Evolutionary conservation across 2,329 filamentous ascomycete species (phyloP).

Genomic region (Calonectria multiphialidica): DNA sequence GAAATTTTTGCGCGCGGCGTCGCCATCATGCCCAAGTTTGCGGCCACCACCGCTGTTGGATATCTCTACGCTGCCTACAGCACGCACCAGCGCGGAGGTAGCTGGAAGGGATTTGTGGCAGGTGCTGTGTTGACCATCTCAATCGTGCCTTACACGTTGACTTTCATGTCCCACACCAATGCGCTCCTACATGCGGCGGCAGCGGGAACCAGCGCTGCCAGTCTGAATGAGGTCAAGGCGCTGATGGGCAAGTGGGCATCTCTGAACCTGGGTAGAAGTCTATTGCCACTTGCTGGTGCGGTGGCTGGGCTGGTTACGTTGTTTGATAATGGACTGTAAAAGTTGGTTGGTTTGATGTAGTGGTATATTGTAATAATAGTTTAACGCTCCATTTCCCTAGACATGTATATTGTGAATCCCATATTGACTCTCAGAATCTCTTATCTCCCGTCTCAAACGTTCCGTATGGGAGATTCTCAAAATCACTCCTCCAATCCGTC

Average conservation of each 20-base stretch:
- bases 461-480: neutral
- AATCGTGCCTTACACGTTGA: slow-evolving; percentile 56
- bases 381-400: neutral
- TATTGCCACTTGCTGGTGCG: slow-evolving; percentile 47
- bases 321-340: slow-evolving; percentile 30
- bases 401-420: neutral
- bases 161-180: slow-evolving; percentile 53
- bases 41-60: slow-evolving; percentile 45
- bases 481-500: slow-evolving; percentile 17
- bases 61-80: slow-evolving; percentile 54
- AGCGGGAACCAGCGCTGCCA: slow-evolving; percentile 30
- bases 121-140: slow-evolving; percentile 49
- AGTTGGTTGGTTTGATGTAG: neutral
- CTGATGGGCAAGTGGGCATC: slow-evolving; percentile 39
- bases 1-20: slow-evolving; percentile 52
- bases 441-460: neutral
- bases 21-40: slow-evolving; percentile 52
- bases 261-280: slow-evolving; percentile 47
- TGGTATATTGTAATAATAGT: neutral
- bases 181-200: slow-evolving; percentile 44
- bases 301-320: slow-evolving; percentile 39
- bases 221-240: slow-evolving; percentile 36
- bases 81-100: slow-evolving; percentile 36
- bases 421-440: no score
- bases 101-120: slow-evolving; percentile 50